These are phyloP conservation scores for Lyophyllum decastes DNA, from an alignment of 768 basidiomycete genomes.

Conservation along the genomic window DNA sequence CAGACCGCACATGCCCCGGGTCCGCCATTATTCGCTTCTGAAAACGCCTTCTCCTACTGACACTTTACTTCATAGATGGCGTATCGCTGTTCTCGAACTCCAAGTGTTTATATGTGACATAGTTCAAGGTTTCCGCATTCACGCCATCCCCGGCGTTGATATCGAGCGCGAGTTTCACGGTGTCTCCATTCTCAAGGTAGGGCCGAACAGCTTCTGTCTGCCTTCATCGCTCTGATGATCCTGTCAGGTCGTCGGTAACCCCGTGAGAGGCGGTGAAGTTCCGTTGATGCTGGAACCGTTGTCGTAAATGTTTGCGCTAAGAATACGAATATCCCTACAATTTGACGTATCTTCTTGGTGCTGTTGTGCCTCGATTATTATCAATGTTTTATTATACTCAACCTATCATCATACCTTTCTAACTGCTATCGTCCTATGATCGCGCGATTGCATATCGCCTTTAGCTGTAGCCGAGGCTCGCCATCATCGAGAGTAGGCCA, in stretches of 20 bases:
- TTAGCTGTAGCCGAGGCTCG: no score
- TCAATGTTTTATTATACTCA: background rate
- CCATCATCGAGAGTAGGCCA: no score
- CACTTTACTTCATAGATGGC: background rate
- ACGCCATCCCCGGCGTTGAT: background rate
- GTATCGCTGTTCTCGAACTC: conserved; percentile 5
- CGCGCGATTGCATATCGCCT: no score
- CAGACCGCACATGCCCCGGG: conserved; percentile 10
- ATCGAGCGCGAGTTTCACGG: conserved; percentile 6
- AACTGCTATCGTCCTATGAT: no score
- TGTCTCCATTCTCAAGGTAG: conserved; percentile 2
- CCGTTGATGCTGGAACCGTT: background rate
- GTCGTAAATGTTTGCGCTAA: background rate
- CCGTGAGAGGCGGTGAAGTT: background rate
- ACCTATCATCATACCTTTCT: no score
- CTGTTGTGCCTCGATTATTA: background rate
- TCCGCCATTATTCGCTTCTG: background rate
- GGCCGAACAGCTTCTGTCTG: background rate
- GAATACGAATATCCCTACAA: background rate
- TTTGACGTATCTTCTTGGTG: background rate
- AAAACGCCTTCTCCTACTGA: background rate
- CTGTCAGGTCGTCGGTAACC: background rate
- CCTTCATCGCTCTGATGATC: background rate
- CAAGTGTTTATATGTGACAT: conserved; percentile 6
- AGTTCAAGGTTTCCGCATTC: conserved; percentile 5